phyloP scores from a whole-genome alignment of 1,284 basidiomycete genomes.

The Cryptococcus depauperatus region DNA sequence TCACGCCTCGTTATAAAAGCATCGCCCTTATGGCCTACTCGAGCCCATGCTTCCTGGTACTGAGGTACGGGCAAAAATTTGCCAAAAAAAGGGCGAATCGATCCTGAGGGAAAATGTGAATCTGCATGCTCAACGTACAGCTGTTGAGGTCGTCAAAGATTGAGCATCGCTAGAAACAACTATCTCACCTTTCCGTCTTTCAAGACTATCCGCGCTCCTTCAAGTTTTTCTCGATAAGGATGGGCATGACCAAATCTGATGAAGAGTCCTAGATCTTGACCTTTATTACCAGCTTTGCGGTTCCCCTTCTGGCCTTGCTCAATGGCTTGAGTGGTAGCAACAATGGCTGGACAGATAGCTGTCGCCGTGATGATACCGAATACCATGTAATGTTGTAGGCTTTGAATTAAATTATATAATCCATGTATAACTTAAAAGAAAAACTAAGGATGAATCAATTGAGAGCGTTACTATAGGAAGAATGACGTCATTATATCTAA shows the following conservation, averaged over 20 bases:
- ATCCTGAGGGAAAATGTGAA: not conserved
- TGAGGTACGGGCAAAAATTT: not conserved
- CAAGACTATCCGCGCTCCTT: slow-evolving; percentile 13
- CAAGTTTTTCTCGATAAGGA: slow-evolving; percentile 11
- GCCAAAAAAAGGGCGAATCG: not conserved
- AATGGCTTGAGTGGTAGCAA: slow-evolving; percentile 16
- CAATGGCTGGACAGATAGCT: slow-evolving; percentile 17
- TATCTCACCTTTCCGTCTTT: slow-evolving; percentile 16
- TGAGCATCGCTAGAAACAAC: no score
- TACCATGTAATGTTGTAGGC: no score
- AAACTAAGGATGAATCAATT: no score
- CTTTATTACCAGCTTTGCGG: slow-evolving; percentile 11
- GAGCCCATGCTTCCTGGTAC: slow-evolving; percentile 12
- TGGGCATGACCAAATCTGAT: slow-evolving; percentile 7
- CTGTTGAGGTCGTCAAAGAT: no score
- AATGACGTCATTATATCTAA: no score
- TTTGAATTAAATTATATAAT: no score
- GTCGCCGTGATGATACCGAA: slow-evolving; percentile 15
- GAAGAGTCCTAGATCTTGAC: slow-evolving; percentile 9
- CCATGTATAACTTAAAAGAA: no score
- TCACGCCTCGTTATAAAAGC: slow-evolving; percentile 9
- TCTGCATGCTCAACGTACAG: not conserved
- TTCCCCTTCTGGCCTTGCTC: slow-evolving; percentile 13
- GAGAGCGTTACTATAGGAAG: no score
- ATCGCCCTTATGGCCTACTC: slow-evolving; percentile 15